Conservation (phyloP, 1,284 basidiomycete genomes). For the Irpex sp. region DNA sequence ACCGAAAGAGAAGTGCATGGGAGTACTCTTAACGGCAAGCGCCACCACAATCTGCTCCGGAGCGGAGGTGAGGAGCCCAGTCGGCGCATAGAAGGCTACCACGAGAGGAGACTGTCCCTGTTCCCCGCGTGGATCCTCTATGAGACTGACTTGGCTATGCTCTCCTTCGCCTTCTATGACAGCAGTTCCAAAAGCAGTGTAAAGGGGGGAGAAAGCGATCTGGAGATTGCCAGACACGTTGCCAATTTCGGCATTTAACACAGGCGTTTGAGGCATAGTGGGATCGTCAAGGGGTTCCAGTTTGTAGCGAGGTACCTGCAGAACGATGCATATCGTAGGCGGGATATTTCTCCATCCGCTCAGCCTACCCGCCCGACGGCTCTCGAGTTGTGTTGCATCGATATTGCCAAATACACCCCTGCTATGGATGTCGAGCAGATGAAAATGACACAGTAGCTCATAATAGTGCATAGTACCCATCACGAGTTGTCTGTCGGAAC, state of each 20-base stretch:
- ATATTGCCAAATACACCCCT: no score
- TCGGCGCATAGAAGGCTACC: conserved; percentile 7
- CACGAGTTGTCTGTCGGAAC: neutral
- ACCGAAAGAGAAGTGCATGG: neutral
- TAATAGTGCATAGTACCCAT: conserved; percentile 10
- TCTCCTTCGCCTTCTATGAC: neutral
- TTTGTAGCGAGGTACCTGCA: conserved; percentile 1
- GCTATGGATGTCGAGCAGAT: conserved; percentile 6
- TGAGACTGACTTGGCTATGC: neutral
- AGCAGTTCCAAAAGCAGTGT: conserved; percentile 5
- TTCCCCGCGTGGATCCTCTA: conserved; percentile 4
- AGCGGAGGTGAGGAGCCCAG: conserved; percentile 5
- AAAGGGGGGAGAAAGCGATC: conserved; percentile 7
- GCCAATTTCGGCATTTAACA: neutral
- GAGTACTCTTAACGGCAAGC: conserved; percentile 2
- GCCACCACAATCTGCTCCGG: neutral
- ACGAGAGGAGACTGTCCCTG: conserved; percentile 3
- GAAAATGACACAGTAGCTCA: conserved; percentile 11
- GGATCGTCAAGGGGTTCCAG: conserved; percentile 1
- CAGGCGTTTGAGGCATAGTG: neutral
- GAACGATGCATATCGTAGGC: conserved; percentile 5
- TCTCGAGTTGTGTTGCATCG: no score
- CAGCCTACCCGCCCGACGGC: conserved; percentile 1
- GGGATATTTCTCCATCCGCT: conserved; percentile 5
- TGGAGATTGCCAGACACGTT: neutral